These are phyloP conservation scores for Puccinia coronata DNA, from an alignment of 1,284 basidiomycete genomes.

Conservation along the genomic window DNA sequence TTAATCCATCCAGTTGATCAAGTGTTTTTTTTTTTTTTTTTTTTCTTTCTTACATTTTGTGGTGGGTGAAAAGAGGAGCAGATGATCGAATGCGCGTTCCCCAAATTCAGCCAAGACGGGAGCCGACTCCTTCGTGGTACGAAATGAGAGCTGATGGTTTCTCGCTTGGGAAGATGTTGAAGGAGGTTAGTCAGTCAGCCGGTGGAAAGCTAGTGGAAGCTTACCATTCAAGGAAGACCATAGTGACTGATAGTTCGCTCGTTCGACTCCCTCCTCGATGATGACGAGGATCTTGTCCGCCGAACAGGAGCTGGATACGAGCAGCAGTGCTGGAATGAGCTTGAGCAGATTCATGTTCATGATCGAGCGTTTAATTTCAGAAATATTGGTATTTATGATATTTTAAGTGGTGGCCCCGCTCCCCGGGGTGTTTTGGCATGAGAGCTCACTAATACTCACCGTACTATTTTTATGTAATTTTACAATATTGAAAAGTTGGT, in stretches of 20 bases:
- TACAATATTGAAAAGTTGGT: no score
- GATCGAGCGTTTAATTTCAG: no score
- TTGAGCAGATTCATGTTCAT: background rate
- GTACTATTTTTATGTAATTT: no score
- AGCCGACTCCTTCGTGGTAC: conserved; percentile 70
- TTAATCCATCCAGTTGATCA: no score
- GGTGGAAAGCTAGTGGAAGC: conserved; percentile 51
- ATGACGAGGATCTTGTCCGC: conserved; percentile 78
- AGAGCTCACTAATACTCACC: no score
- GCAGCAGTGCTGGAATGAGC: background rate
- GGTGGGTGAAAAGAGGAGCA: conserved; percentile 78
- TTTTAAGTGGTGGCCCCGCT: no score
- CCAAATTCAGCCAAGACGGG: conserved; percentile 72
- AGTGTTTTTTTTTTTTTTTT: no score
- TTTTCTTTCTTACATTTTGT: conserved; percentile 68
- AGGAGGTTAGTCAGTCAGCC: background rate
- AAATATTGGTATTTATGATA: no score
- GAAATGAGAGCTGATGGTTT: conserved; percentile 69
- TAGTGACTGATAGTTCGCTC: conserved; percentile 74
- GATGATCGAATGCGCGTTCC: conserved; percentile 73
- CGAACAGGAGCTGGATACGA: background rate
- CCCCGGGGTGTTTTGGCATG: no score
- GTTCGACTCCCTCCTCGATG: conserved; percentile 68
- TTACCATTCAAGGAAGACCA: conserved; percentile 74
- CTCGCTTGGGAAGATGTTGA: background rate